Evolutionary conservation across 805 yeast species (phyloP), one percentile per base, ranked within the genome.

Genomic region (Sugiyamaella floridensis): DNA sequence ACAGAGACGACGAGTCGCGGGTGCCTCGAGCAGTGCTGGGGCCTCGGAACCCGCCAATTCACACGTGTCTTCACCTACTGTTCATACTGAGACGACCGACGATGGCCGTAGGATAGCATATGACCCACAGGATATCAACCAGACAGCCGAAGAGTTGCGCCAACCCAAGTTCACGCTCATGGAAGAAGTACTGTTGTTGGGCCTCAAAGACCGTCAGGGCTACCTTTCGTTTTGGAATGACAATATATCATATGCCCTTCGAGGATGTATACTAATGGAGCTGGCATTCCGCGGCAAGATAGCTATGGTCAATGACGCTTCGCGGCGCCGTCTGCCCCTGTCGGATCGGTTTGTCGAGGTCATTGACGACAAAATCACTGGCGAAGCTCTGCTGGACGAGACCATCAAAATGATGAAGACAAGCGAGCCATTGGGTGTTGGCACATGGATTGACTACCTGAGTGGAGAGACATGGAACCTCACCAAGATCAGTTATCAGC

Each of bases 161-260:
- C 66, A 77, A 54, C 99, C 99, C 1, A 73, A 81, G 43, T 75
- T 93, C 60, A 93, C 99, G 0, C 72, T 93, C 59, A 89, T 93
- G 97, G 99, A 93, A 70, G 99, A 93, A 70, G 97, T 93, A 6
- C 74, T 93, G 58, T 76, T 93, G 57, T 79, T 93, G 74, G 99
- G 99, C 4, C 77, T 93, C 59, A 90, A 92, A 65, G 98, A 93
- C 70, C 86, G 86, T 62, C 98, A 93, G 70, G 99, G 99, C 11
- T 89, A 92, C 68, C 75, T 93, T 45, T 89, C 97, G 28, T 93
- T 93, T 71, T 93, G 99, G 99, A 93, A 93, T 67, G 99, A 93
- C 70, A 90, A 89, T 70, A 90, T 93, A 51, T 89, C 97, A 20
- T 93, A 93, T 71, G 96, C 97, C 1, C 76, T 93, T 55, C 82